Conservation (phyloP, 345 rosid genomes). For the Ricinus communis region DNA sequence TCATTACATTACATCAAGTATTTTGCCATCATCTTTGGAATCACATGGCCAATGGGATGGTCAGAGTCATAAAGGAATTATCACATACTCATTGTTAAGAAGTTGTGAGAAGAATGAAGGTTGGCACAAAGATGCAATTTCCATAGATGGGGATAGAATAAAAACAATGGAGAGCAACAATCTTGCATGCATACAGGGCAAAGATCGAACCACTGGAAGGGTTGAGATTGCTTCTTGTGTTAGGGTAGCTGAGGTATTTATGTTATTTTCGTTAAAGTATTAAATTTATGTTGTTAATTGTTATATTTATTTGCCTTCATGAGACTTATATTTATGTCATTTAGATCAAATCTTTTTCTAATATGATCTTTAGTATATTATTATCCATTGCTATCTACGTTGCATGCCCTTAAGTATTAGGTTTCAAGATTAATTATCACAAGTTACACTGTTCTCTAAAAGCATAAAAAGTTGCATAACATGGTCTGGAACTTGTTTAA, state of each 20-base stretch:
- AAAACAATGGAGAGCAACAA: slow-evolving; percentile 63
- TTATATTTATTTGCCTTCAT: background rate
- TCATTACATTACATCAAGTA: slow-evolving; percentile 63
- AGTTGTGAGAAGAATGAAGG: slow-evolving; percentile 49
- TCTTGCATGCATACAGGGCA: slow-evolving; percentile 86
- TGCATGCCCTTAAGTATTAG: background rate
- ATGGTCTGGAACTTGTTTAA: slow-evolving; percentile 3
- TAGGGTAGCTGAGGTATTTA: slow-evolving; percentile 80
- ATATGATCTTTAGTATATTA: background rate
- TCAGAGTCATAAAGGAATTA: slow-evolving; percentile 56
- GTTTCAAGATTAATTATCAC: background rate
- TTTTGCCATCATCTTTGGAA: slow-evolving; percentile 59
- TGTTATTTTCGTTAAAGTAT: background rate
- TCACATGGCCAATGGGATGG: slow-evolving; percentile 51
- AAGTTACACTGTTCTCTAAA: background rate
- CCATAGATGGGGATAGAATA: slow-evolving; percentile 60
- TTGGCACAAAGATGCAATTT: slow-evolving; percentile 45
- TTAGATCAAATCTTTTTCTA: background rate
- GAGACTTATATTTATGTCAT: background rate
- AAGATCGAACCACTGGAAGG: slow-evolving; percentile 77
- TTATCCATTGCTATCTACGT: background rate
- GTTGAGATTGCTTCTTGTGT: slow-evolving; percentile 84
- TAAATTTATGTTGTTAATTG: slow-evolving; percentile 25
- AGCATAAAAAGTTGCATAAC: background rate
- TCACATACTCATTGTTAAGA: slow-evolving; percentile 67